These are phyloP conservation scores for Globisporangium abappressorium DNA, from an alignment of 352 stramenopile species.

Conservation along the genomic window DNA sequence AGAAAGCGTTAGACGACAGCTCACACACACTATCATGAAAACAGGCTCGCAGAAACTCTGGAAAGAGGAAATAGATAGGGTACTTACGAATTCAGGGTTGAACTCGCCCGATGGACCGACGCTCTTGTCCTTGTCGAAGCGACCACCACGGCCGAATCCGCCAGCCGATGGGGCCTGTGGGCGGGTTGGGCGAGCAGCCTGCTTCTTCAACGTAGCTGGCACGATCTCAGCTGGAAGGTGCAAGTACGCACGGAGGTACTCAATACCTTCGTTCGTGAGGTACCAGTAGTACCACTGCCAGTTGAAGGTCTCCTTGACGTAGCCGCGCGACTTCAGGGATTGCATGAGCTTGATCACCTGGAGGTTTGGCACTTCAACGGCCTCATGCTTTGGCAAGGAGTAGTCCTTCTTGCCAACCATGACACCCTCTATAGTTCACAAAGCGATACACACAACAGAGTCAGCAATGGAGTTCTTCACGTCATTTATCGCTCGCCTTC, in stretches of 20 bases:
- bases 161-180: conserved; percentile 70
- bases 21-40: not conserved
- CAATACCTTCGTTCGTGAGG: conserved; percentile 98
- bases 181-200: conserved; percentile 78
- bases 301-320: conserved; percentile 98
- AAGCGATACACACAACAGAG: not conserved
- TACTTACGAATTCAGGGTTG: conserved; percentile 85
- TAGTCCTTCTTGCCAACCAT: conserved; percentile 91
- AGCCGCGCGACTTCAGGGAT: conserved; percentile 96
- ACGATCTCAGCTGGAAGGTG: conserved; percentile 98
- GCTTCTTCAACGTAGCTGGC: conserved; percentile 98
- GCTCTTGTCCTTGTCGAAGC: conserved; percentile 90
- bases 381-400: conserved; percentile 90
- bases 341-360: conserved; percentile 99
- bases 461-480: not conserved
- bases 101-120: conserved; percentile 87
- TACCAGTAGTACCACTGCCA: conserved; percentile 99
- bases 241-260: conserved; percentile 98
- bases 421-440: conserved; percentile 62
- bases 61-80: not conserved
- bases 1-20: conserved; percentile 4
- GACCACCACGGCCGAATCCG: conserved; percentile 73
- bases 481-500: not conserved
- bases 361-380: conserved; percentile 98
- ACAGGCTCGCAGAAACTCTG: not conserved